Percentiles rank a stretch among this genome's conserved stretches.
These are phyloP conservation scores for Helichrysum umbraculigerum DNA, from an alignment of 129 eudicot species.

Conservation along the genomic window DNA sequence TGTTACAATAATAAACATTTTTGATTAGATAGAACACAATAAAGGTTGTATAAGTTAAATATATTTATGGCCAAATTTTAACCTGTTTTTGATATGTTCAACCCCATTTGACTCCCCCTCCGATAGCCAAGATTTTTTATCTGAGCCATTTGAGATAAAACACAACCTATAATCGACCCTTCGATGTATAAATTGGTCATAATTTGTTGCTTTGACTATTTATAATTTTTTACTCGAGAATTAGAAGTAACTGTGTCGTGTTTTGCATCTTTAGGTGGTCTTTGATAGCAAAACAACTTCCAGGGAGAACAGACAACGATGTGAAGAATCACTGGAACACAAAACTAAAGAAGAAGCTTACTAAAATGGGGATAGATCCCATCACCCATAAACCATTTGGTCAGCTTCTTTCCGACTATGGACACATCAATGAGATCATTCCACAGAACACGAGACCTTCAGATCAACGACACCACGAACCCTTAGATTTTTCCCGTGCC, in stretches of 20 bases:
- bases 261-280: slow-evolving; percentile 70
- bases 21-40: neutral
- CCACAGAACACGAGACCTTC: slow-evolving; percentile 32
- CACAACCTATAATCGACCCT: neutral
- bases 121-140: neutral
- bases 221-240: neutral
- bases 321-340: slow-evolving; percentile 99
- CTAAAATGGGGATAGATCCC: slow-evolving; percentile 94
- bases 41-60: neutral
- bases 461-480: slow-evolving; percentile 28
- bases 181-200: neutral
- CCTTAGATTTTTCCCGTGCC: slow-evolving; percentile 31
- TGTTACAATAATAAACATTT: neutral
- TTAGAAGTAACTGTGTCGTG: neutral
- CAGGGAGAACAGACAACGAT: slow-evolving; percentile 96
- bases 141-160: neutral
- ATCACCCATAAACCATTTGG: slow-evolving; percentile 79
- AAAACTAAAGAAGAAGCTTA: slow-evolving; percentile 82
- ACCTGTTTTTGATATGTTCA: neutral
- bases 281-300: slow-evolving; percentile 70
- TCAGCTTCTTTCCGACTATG: slow-evolving; percentile 69
- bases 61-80: neutral
- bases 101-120: neutral
- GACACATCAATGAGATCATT: slow-evolving; percentile 47
- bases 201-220: neutral